A percentile compares a stretch with the other conserved stretches of the same genome.
Evolutionary conservation across 1,139 yeast genomes (phyloP).

Genomic region (Yamadazyma triangularis): DNA sequence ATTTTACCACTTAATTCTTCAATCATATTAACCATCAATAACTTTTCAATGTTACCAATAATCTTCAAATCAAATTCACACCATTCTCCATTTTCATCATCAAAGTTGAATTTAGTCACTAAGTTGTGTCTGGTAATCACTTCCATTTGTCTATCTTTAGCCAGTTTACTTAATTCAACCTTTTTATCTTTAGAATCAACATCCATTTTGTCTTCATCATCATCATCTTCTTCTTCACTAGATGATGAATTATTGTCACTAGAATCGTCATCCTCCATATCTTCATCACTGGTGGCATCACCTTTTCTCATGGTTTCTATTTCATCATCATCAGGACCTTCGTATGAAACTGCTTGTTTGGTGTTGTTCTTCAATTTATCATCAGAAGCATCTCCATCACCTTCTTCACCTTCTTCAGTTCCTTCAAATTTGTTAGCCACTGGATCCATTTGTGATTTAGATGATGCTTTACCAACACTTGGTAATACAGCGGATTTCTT

Average conservation of each 20-base stretch:
- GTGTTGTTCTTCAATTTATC: slow-evolving; percentile 56
- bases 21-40: slow-evolving; percentile 94
- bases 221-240: slow-evolving; percentile 14
- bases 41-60: slow-evolving; percentile 77
- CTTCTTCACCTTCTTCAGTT: slow-evolving; percentile 48
- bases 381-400: slow-evolving; percentile 67
- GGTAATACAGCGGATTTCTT: slow-evolving; percentile 52
- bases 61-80: slow-evolving; percentile 85
- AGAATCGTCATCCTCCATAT: slow-evolving; percentile 27
- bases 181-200: slow-evolving; percentile 18
- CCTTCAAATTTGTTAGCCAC: slow-evolving; percentile 30
- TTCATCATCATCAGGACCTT: slow-evolving; percentile 93
- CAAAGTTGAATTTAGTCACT: slow-evolving; percentile 80
- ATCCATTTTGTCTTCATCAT: slow-evolving; percentile 21
- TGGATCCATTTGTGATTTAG: slow-evolving; percentile 31
- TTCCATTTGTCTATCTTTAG: slow-evolving; percentile 81
- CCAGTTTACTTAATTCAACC: slow-evolving; percentile 46
- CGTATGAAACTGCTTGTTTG: slow-evolving; percentile 88
- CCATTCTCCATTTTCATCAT: slow-evolving; percentile 86
- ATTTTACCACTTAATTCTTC: slow-evolving; percentile 88
- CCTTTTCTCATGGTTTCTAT: slow-evolving; percentile 82
- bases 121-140: slow-evolving; percentile 70
- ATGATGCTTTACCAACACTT: slow-evolving; percentile 71
- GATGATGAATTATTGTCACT: slow-evolving; percentile 8
- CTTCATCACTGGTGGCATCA: slow-evolving; percentile 68